Conservation (phyloP, 1,139 yeast species). For the Blastobotrys apis region DNA sequence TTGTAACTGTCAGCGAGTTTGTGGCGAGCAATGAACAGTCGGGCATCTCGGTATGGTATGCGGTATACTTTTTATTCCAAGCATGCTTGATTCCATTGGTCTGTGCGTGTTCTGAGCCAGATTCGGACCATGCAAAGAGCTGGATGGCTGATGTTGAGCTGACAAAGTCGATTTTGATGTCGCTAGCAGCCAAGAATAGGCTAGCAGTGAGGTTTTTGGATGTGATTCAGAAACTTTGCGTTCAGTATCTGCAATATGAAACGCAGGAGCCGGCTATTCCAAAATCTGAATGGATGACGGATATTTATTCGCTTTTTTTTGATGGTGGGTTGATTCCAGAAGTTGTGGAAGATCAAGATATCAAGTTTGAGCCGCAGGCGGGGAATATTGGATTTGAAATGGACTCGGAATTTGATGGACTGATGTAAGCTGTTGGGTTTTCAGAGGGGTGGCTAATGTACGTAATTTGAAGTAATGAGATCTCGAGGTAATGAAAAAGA, state of each 20-base stretch:
- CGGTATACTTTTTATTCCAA: constrained; percentile 58
- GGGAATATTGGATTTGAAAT: no score
- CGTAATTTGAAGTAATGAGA: no score
- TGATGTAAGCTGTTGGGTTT: no score
- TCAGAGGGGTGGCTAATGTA: no score
- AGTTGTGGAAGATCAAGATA: background rate
- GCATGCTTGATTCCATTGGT: constrained; percentile 55
- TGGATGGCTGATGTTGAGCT: constrained; percentile 49
- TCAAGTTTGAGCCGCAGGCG: background rate
- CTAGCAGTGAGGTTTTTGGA: constrained; percentile 48
- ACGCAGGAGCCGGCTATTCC: constrained; percentile 20
- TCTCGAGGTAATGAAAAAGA: no score
- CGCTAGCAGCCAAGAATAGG: constrained; percentile 44
- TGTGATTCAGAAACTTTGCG: constrained; percentile 46
- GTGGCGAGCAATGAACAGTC: constrained; percentile 39
- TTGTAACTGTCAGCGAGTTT: constrained; percentile 47
- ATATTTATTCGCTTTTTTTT: constrained; percentile 31
- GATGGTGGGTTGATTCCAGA: constrained; percentile 17
- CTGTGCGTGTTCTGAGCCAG: constrained; percentile 49
- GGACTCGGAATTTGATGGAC: no score
- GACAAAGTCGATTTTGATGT: constrained; percentile 42
- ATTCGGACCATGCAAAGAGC: constrained; percentile 39
- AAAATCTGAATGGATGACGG: constrained; percentile 30
- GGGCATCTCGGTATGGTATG: constrained; percentile 55
- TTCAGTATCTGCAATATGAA: constrained; percentile 25